A percentile compares a stretch with the other conserved stretches of the same genome.
phyloP scores from a whole-genome alignment of 345 rosid genomes.

The Tarenaya hassleriana region DNA sequence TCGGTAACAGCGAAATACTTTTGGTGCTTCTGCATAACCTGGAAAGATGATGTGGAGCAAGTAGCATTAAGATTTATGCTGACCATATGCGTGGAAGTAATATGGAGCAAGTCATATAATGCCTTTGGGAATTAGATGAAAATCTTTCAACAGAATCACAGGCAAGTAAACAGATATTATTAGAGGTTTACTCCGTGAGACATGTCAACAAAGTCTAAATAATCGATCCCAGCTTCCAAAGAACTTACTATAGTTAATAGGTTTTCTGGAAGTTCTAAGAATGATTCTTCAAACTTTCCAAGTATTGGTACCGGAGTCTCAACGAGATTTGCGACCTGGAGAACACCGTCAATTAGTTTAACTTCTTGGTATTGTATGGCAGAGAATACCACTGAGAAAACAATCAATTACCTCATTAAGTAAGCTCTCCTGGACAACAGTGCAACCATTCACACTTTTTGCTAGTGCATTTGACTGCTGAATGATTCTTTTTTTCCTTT shows the following conservation, averaged over 20 bases:
- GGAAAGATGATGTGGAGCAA: constrained; percentile 19
- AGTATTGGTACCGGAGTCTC: constrained; percentile 87
- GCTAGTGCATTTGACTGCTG: constrained; percentile 58
- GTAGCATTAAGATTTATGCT: not conserved
- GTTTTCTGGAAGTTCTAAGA: constrained; percentile 88
- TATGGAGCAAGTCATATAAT: no score
- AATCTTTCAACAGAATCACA: constrained; percentile 4
- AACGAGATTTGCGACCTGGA: constrained; percentile 89
- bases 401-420: constrained; percentile 58
- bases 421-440: constrained; percentile 53
- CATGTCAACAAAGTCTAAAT: not conserved
- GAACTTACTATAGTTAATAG: constrained; percentile 71
- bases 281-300: constrained; percentile 77
- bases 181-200: not conserved
- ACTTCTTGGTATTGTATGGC: constrained; percentile 8
- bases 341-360: constrained; percentile 14
- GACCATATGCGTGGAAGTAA: not conserved
- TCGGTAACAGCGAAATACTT: constrained; percentile 73
- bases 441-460: constrained; percentile 54
- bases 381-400: constrained; percentile 21
- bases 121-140: constrained; percentile 11
- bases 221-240: constrained; percentile 11
- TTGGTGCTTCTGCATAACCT: constrained; percentile 99
- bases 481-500: constrained; percentile 56
- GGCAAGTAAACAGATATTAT: constrained; percentile 6